Evolutionary conservation across 192 early-diverging fungal species (phyloP).

Genomic region (Globomyces pollinis-pini): DNA sequence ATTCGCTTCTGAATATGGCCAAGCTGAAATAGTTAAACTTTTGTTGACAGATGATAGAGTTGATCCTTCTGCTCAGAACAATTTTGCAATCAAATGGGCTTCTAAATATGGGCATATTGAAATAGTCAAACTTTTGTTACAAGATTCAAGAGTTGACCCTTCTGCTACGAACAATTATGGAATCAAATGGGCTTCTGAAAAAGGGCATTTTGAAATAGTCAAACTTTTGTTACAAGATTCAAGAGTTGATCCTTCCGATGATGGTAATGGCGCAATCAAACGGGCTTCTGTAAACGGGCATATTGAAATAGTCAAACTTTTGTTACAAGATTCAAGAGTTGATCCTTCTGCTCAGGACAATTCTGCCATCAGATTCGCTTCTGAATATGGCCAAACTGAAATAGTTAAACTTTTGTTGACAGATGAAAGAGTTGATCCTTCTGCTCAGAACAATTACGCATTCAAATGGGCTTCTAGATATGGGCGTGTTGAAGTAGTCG

Average conservation of each 20-base stretch:
- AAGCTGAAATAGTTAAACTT: background rate
- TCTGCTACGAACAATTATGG: constrained; percentile 8
- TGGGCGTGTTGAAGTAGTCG: background rate
- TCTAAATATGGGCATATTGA: constrained; percentile 8
- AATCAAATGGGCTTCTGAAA: constrained; percentile 6
- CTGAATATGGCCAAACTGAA: background rate
- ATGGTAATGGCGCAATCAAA: background rate
- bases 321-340: constrained; percentile 6
- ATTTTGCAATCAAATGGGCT: constrained; percentile 8
- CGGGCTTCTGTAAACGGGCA: background rate
- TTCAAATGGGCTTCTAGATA: background rate
- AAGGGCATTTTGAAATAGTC: constrained; percentile 15
- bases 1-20: background rate
- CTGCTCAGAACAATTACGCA: background rate
- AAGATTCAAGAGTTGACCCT: constrained; percentile 11
- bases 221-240: constrained; percentile 3
- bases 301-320: background rate
- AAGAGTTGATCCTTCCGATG: constrained; percentile 12
- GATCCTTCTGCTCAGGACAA: background rate
- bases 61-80: constrained; percentile 9
- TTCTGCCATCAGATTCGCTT: background rate
- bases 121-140: constrained; percentile 5
- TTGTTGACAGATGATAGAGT: background rate
- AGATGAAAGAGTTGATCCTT: constrained; percentile 2
- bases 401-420: background rate